Conservation (phyloP, 148 eudicot species). For the Camellia japonica region DNA sequence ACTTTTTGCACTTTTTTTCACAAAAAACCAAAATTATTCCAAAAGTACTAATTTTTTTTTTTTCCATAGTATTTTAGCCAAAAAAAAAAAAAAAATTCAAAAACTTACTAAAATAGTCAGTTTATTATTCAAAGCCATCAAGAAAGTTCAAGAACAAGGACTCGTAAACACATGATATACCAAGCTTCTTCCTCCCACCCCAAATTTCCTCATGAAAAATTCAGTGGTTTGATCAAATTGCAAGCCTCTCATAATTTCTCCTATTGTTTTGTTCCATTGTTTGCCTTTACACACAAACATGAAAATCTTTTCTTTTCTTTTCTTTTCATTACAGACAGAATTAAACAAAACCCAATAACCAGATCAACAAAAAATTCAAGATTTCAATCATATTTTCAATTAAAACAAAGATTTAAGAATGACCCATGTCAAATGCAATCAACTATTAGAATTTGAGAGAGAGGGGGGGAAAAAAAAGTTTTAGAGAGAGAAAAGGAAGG, state of each 20-base stretch:
- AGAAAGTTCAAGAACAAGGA: too few relatives aligned
- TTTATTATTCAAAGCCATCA: too few relatives aligned
- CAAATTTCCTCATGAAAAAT: background rate
- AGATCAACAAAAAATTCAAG: background rate
- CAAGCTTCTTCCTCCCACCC: too few relatives aligned
- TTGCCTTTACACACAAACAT: background rate
- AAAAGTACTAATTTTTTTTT: too few relatives aligned
- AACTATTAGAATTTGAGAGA: background rate
- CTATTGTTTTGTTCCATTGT: background rate
- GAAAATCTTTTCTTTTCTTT: background rate
- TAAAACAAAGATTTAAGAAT: background rate
- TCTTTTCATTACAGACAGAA: too few relatives aligned
- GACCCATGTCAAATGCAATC: background rate
- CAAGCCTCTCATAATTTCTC: background rate
- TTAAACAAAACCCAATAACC: too few relatives aligned
- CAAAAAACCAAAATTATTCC: too few relatives aligned
- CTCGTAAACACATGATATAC: too few relatives aligned
- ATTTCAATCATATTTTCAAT: background rate
- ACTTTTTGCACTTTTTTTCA: too few relatives aligned
- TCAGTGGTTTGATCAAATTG: background rate
- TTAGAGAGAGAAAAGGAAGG: background rate
- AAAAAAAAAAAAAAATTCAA: too few relatives aligned
- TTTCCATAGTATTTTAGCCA: too few relatives aligned
- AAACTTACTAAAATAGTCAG: too few relatives aligned
- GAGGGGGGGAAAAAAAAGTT: background rate